These are phyloP conservation scores for Oldenlandia corymbosa DNA, from an alignment of 257 asterid species.

Conservation along the genomic window DNA sequence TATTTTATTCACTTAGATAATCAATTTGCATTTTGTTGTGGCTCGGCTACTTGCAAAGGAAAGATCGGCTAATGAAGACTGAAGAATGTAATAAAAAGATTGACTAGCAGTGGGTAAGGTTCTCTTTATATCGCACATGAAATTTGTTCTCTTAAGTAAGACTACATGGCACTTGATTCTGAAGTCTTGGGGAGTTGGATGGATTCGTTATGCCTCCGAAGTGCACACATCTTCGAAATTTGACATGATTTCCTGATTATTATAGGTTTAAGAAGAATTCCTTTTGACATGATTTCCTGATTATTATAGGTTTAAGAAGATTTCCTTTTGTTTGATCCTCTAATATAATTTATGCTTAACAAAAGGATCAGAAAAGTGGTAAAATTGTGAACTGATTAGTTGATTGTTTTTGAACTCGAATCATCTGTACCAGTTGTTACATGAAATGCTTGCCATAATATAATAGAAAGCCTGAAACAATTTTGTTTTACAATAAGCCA, in stretches of 20 bases:
- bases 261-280: no score
- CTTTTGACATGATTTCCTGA: no score
- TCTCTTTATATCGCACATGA: no score
- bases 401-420: not conserved
- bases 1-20: not conserved
- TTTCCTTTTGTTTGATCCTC: no score
- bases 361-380: no score
- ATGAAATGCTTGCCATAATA: not conserved
- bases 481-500: slow-evolving; percentile 1
- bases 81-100: not conserved
- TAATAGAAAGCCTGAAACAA: not conserved
- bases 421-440: not conserved
- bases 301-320: no score
- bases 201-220: not conserved
- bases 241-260: no score
- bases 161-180: not conserved
- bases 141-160: not conserved
- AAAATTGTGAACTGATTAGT: not conserved
- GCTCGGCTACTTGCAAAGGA: not conserved
- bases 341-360: no score
- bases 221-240: not conserved
- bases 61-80: not conserved
- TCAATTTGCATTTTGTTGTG: not conserved
- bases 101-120: not conserved
- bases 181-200: not conserved